Conservation (phyloP, 768 basidiomycete species). For the Hypholoma sublateritium region DNA sequence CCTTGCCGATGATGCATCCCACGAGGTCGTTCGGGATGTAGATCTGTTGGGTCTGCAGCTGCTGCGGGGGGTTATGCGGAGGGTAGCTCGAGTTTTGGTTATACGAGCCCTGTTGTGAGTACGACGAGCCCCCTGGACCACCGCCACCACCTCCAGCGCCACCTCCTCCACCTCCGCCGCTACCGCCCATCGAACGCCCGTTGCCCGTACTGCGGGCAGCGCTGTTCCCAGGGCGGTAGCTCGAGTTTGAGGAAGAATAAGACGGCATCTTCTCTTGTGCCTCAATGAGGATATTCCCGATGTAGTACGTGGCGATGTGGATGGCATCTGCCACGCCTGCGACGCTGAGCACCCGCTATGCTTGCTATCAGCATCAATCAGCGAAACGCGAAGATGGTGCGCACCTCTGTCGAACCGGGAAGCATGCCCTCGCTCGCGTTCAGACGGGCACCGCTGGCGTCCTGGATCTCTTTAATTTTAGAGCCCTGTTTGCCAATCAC, state of each 20-base stretch:
- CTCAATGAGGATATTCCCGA: conserved; percentile 96
- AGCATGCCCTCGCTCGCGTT: conserved; percentile 99
- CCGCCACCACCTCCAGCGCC: conserved; percentile 5
- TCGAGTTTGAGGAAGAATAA: conserved; percentile 52
- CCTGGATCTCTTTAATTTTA: conserved; percentile 99
- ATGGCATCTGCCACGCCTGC: conserved; percentile 99
- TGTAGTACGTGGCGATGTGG: conserved; percentile 99
- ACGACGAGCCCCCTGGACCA: conserved; percentile 63
- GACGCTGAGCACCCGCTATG: conserved; percentile 92
- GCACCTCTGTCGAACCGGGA: conserved; percentile 97
- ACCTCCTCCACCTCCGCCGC: conserved; percentile 29
- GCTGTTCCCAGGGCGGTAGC: conserved; percentile 67
- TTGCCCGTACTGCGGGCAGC: background rate
- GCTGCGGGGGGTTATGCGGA: conserved; percentile 60
- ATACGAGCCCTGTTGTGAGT: conserved; percentile 51
- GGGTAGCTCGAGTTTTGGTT: conserved; percentile 39
- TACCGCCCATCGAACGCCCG: conserved; percentile 2
- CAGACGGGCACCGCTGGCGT: conserved; percentile 92
- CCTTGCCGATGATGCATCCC: conserved; percentile 97
- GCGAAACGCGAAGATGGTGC: conserved; percentile 18
- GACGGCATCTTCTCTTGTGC: conserved; percentile 81
- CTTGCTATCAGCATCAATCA: conserved; percentile 9
- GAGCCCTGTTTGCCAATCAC: conserved; percentile 97
- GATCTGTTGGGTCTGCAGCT: conserved; percentile 94
- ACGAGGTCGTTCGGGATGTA: conserved; percentile 98